Evolutionary conservation across 352 stramenopile species (phyloP), one percentile per base, ranked within the genome.

Genomic region (Aphanomyces euteiches): DNA sequence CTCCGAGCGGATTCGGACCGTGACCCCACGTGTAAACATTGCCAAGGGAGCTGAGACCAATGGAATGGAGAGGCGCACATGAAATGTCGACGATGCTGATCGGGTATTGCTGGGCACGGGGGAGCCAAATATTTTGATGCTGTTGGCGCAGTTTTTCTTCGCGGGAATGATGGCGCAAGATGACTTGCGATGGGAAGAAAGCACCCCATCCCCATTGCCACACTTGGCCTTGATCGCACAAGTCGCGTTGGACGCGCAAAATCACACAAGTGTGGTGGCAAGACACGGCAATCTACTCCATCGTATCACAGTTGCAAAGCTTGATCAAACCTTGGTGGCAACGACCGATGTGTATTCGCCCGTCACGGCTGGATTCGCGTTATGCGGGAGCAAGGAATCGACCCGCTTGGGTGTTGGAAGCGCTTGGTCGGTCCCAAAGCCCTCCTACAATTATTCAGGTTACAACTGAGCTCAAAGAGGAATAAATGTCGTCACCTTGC

Each of bases 191-290:
- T 4, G 85, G 86, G 65, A 84, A 79, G 69, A 84, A 84, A 6
- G 81, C 85, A 21, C 83, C 84, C 65, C 91, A 89, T 10, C 84
- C 86, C 69, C 88, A 94, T 59, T 91, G 84, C 84, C 83, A 94
- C 53, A 92, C 78, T 40, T 94, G 82, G 38, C 86, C 83, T 43
- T 84, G 73, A n/a, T 21, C 39, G 21, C n/a, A 13, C 47, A 78
- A 76, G 48, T 80, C 78, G 39, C 90, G 87, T 56, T 79, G 75
- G 66, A 69, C 73, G 67, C 73, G 73, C 40, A 94, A 56, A 12
- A 94, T 77, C 7, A 92, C 79, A 47, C 81, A 89, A 40, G 86
- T 92, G 70, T 92, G 82, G 48, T 77, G 79, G 77, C 90, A 85
- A 36, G 84, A 91, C 37, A 90, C 81, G 17, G 86, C 83, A 4